A percentile compares a stretch with the other conserved stretches of the same genome.
Evolutionary conservation across 768 basidiomycete genomes (phyloP).

Genomic region (Russula vinacea): DNA sequence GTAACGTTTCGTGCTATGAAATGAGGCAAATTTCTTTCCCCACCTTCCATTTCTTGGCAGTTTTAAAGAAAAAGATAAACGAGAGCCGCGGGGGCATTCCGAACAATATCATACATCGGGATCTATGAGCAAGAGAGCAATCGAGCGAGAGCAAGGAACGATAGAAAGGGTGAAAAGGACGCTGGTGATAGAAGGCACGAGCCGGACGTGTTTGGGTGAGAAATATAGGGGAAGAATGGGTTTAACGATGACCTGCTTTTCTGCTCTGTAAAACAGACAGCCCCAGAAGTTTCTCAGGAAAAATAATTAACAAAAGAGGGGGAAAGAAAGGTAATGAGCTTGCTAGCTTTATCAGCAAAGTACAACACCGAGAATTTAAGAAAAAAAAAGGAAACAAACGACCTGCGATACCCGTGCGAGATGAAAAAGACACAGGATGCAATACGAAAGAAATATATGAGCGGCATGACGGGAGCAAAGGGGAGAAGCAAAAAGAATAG

Average conservation of each 20-base stretch:
- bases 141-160: constrained; percentile 12
- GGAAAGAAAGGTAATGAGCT: background rate
- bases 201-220: too few relatives aligned
- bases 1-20: background rate
- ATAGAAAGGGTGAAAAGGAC: background rate
- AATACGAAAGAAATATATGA: background rate
- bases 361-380: constrained; percentile 17
- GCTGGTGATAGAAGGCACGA: background rate
- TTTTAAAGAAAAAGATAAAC: background rate
- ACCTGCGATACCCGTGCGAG: constrained; percentile 13
- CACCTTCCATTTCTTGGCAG: constrained; percentile 4
- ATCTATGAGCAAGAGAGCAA: constrained; percentile 23
- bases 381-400: background rate
- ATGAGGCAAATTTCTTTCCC: background rate
- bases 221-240: too few relatives aligned
- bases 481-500: background rate
- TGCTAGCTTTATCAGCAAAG: constrained; percentile 16
- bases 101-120: constrained; percentile 23
- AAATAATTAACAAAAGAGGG: constrained; percentile 6
- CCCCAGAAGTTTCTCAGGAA: background rate
- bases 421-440: constrained; percentile 7
- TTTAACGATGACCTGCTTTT: constrained; percentile 7
- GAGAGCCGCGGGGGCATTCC: background rate
- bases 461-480: constrained; percentile 3
- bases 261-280: constrained; percentile 2